Percentiles rank a stretch among this genome's conserved stretches.
phyloP scores from a whole-genome alignment of 352 stramenopile species.

The Pythium inflatum region DNA sequence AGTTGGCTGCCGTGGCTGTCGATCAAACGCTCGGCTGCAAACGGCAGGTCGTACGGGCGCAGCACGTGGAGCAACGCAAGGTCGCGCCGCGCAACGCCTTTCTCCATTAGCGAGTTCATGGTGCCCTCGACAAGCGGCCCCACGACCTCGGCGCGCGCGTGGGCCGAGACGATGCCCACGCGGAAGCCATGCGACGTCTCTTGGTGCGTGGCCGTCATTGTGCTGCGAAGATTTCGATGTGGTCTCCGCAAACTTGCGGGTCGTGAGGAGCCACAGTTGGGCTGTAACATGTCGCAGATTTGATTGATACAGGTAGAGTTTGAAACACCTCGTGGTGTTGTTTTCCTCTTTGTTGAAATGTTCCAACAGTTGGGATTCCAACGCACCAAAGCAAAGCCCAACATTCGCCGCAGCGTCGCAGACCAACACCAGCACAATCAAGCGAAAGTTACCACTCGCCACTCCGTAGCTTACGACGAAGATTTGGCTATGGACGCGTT shows the following conservation, averaged over 20 bases:
- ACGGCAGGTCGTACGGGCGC: slow-evolving; percentile 31
- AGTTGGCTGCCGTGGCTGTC: slow-evolving; percentile 6
- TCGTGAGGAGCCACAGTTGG: neutral
- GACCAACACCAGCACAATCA: neutral
- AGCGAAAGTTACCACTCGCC: neutral
- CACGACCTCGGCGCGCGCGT: slow-evolving; percentile 26
- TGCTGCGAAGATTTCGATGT: neutral
- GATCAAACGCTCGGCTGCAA: slow-evolving; percentile 29
- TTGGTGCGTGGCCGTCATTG: neutral
- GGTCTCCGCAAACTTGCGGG: neutral
- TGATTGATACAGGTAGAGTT: neutral
- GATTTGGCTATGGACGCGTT: slow-evolving; percentile 64
- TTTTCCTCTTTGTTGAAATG: slow-evolving; percentile 8
- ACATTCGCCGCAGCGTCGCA: slow-evolving; percentile 12
- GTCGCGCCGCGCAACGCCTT: slow-evolving; percentile 26
- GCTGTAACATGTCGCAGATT: slow-evolving; percentile 19
- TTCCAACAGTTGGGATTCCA: neutral
- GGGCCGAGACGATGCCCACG: slow-evolving; percentile 29
- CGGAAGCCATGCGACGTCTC: slow-evolving; percentile 15
- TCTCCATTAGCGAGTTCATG: slow-evolving; percentile 24
- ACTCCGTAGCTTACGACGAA: slow-evolving; percentile 21
- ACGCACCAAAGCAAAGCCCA: neutral
- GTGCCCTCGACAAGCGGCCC: slow-evolving; percentile 26
- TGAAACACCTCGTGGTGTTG: neutral
- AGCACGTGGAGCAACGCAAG: slow-evolving; percentile 25